Evolutionary conservation across 345 rosid species (phyloP), one percentile per base, ranked within the genome.

Genomic region (Corchorus olitorius): DNA sequence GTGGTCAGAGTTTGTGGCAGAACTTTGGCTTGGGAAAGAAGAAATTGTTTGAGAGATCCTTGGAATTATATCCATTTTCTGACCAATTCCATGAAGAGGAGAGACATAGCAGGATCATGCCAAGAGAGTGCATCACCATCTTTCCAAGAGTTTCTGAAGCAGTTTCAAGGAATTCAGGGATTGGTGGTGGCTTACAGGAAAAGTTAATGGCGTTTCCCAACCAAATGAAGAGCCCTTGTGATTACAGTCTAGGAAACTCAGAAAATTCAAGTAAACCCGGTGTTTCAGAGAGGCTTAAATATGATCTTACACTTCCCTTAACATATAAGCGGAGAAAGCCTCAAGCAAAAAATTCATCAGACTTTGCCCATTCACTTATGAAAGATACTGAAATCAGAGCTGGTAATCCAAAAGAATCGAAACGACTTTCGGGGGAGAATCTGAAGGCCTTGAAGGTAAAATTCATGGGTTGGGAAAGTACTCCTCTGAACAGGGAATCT

Each of bases 291-390:
- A 78, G 86, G 72, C 70, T 75, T 3, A 77, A 70, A 50, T 81
- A 68, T 72, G 85, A 84, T 53, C 68, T 62, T 41, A 64, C 73
- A 62, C 76, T 78, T 77, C 88, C 89, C 54, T 82, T 86, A 83
- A 87, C 89, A 12, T 87, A 88, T 82, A 90, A 90, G 75, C 87
- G 94, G 59, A 86, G 90, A 81, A 89, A 87, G 70, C 70, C 81
- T 81, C 80, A 71, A 61, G 65, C 78, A 11, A 84, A 83, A 71
- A 84, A 54, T 50, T 70, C 83, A 37, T 66, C 76, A 37, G 77
- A 72, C 74, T 71, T 69, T 16, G 75, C 79, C 53, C 67, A 46
- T 76, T 62, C 83, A 43, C 49, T 72, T 58, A 76, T 69, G 60
- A 46, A 76, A 49, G 80, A 78, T 58, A 71, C 78, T 49, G 77